phyloP scores from a whole-genome alignment of 257 asterid genomes.

The Coffea eugenioides region DNA sequence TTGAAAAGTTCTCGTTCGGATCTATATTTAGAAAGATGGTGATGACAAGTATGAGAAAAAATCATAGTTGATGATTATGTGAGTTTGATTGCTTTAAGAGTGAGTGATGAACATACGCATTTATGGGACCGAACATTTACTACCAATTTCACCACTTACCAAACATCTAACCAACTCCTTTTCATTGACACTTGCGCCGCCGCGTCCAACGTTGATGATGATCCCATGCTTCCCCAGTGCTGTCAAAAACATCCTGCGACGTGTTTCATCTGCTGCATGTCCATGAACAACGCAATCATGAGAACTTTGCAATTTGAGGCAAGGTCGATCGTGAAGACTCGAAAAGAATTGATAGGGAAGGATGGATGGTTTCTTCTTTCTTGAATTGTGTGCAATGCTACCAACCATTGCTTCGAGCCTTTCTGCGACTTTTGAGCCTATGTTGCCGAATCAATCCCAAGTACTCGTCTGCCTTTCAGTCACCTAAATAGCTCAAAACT shows the following conservation, averaged over 20 bases:
- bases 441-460: conserved; percentile 33
- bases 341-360: conserved; percentile 18
- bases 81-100: too few species aligned
- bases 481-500: too few species aligned
- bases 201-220: conserved; percentile 33
- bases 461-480: conserved; percentile 1
- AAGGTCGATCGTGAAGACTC: conserved; percentile 14
- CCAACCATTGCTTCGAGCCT: conserved; percentile 39
- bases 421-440: conserved; percentile 25
- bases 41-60: too few species aligned
- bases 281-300: conserved; percentile 26
- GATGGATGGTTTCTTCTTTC: conserved; percentile 24
- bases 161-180: conserved; percentile 46
- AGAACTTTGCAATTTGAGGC: conserved; percentile 34
- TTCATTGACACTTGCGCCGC: conserved; percentile 42
- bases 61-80: too few species aligned
- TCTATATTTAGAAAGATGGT: too few species aligned
- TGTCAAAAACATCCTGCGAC: conserved; percentile 24
- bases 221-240: conserved; percentile 38
- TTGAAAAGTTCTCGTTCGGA: too few species aligned
- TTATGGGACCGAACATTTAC: too few species aligned
- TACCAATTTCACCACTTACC: conserved; percentile 39
- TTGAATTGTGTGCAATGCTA: conserved; percentile 41
- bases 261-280: conserved; percentile 17
- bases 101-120: too few species aligned